Evolutionary conservation across 768 basidiomycete genomes (phyloP), one percentile per base, ranked within the genome.

Genomic region (Daedaleopsis sinensis): DNA sequence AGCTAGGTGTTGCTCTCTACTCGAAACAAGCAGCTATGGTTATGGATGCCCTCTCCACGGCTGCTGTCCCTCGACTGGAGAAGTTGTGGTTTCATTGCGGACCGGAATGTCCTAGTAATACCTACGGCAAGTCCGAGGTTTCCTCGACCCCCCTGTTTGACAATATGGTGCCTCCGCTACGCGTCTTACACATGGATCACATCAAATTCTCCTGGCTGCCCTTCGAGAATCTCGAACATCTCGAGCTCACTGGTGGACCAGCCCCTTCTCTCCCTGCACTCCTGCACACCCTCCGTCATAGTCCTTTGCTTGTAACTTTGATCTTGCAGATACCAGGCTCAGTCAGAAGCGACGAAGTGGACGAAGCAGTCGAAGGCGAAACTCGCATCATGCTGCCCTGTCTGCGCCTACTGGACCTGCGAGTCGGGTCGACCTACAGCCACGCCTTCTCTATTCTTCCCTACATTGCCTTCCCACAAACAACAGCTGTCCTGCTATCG

Each of bases 21-120:
- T 6, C 27, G 5, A 1, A 2, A 15, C 12, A 21, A 2, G n/a
- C n/a, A 19, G 8, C 35, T 2, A 5, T 59, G 16, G 16, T 54
- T 21, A 18, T 59, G 16, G 44, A 42, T 10, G 37, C 43, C 21
- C 36, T 59, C 8, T 27, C 23, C 3, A 6, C 39, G 2, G 36
- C 35, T 35, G 35, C 27, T 1, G 9, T 59, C 35, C 52, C 58
- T 11, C 10, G 15, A 15, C 16, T 59, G 35, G 36, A 39, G 35
- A 59, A 59, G 44, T 43, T 59, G 10, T 59, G 58, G 58, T 12
- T 59, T 13, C 27, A 32, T 32, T 32, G 27, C 7, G 27, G 52
- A 59, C 21, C 10, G 3, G 3, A 27, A 21, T n/a, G n/a, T 10
- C 19, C 8, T 5, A 16, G 23, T 3, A 15, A 4, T n/a, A 1